Evolutionary conservation across 2,329 filamentous ascomycete genomes (phyloP).

Genomic region (Daldinia eschscholtzii): DNA sequence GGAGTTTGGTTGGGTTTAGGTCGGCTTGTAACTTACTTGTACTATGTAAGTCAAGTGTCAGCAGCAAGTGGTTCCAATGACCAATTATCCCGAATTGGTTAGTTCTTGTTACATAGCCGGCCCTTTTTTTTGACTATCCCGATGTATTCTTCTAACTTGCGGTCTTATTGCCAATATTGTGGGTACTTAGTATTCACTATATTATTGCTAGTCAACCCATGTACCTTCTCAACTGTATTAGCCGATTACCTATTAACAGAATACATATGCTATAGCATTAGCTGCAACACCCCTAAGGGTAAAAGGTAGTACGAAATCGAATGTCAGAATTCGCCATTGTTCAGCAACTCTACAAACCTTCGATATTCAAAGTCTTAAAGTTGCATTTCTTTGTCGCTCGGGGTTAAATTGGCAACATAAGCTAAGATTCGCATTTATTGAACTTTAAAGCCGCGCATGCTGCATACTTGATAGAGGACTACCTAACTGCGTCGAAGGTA

Average conservation of each 20-base stretch:
- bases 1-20: slow-evolving; percentile 34
- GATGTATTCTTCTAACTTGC: slow-evolving; percentile 15
- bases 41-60: slow-evolving; percentile 10
- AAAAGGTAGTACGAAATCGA: slow-evolving; percentile 13
- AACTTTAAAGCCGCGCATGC: neutral
- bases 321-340: neutral
- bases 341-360: neutral
- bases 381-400: neutral
- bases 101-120: slow-evolving; percentile 39
- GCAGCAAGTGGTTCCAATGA: slow-evolving; percentile 27
- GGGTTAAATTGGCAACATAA: neutral
- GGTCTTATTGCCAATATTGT: slow-evolving; percentile 1
- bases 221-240: neutral
- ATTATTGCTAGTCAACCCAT: neutral
- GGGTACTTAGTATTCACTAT: neutral
- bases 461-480: neutral
- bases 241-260: slow-evolving; percentile 1
- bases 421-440: neutral
- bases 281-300: slow-evolving; percentile 8
- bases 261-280: slow-evolving; percentile 7
- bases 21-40: slow-evolving; percentile 16
- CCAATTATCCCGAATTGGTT: slow-evolving; percentile 36
- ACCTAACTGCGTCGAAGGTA: too few relatives aligned
- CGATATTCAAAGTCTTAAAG: neutral
- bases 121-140: slow-evolving; percentile 19